A percentile compares a stretch with the other conserved stretches of the same genome.
These are phyloP conservation scores for Syzygium syzygioides DNA, from an alignment of 441 rosid genomes.

Conservation along the genomic window DNA sequence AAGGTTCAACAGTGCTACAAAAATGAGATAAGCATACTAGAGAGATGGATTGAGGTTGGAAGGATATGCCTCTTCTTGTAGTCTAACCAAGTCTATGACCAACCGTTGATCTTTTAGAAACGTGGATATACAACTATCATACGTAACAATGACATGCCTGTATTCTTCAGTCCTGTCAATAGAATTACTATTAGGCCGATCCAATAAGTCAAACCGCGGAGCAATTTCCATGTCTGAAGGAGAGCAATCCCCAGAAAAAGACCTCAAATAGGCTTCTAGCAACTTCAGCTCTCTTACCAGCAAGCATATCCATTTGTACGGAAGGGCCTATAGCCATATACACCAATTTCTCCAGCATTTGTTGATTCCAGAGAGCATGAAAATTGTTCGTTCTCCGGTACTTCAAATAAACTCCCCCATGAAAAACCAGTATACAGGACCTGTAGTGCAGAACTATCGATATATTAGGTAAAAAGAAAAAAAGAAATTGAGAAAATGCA, in stretches of 20 bases:
- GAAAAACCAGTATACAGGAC: slow-evolving; percentile 90
- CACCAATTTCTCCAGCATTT: slow-evolving; percentile 90
- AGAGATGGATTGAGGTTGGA: neutral
- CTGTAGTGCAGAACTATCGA: slow-evolving; percentile 21
- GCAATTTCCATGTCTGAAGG: slow-evolving; percentile 86
- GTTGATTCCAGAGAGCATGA: slow-evolving; percentile 89
- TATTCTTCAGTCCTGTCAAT: neutral
- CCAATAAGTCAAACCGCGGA: slow-evolving; percentile 47
- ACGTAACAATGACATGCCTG: neutral
- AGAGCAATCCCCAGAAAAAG: slow-evolving; percentile 89
- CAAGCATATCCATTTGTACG: slow-evolving; percentile 85
- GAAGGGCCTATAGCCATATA: slow-evolving; percentile 81
- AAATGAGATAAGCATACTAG: neutral
- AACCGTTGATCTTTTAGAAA: neutral
- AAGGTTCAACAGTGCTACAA: neutral
- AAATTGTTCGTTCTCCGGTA: slow-evolving; percentile 69
- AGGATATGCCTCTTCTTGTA: neutral
- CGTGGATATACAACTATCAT: neutral
- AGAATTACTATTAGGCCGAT: neutral
- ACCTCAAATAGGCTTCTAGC: slow-evolving; percentile 86
- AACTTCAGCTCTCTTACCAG: slow-evolving; percentile 93
- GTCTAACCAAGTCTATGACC: neutral
- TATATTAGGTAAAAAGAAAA: neutral
- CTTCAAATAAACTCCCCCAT: slow-evolving; percentile 86
- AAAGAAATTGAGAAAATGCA: neutral